These are phyloP conservation scores for Schoenoplectus tabernaemontani DNA, from an alignment of 202 grass and related monocot genomes.

Conservation along the genomic window DNA sequence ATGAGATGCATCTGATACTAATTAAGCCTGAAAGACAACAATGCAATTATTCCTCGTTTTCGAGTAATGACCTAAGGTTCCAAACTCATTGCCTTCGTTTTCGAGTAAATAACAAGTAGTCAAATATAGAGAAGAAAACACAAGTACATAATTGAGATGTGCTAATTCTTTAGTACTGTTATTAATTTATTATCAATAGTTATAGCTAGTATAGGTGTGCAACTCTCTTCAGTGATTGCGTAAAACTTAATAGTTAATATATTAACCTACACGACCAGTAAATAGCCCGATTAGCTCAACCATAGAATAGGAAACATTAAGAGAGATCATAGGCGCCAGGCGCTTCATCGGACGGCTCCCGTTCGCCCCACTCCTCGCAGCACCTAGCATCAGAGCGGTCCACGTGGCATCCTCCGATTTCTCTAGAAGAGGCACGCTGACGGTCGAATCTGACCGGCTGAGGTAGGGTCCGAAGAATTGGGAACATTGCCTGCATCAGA, in stretches of 20 bases:
- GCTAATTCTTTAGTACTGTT: not conserved
- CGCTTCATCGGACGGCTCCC: conserved; percentile 74
- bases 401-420: not conserved
- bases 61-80: not conserved
- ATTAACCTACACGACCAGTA: conserved; percentile 62
- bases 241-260: not conserved
- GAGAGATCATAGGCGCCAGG: conserved; percentile 61
- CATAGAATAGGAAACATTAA: conserved; percentile 82
- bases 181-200: not conserved
- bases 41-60: not conserved
- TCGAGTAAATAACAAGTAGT: conserved; percentile 39
- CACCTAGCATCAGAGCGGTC: conserved; percentile 21
- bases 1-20: conserved; percentile 92
- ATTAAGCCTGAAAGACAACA: conserved; percentile 49
- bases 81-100: conserved; percentile 18
- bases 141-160: not conserved
- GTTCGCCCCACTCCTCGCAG: conserved; percentile 32
- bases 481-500: conserved; percentile 17
- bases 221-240: not conserved
- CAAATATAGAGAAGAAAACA: not conserved
- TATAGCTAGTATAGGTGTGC: too few relatives aligned
- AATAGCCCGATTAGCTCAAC: conserved; percentile 57
- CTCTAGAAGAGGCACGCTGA: conserved; percentile 45
- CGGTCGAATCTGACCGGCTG: conserved; percentile 56
- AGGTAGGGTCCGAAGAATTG: conserved; percentile 31